Evolutionary conservation across 768 basidiomycete species (phyloP).

Genomic region (Lactarius sp.): DNA sequence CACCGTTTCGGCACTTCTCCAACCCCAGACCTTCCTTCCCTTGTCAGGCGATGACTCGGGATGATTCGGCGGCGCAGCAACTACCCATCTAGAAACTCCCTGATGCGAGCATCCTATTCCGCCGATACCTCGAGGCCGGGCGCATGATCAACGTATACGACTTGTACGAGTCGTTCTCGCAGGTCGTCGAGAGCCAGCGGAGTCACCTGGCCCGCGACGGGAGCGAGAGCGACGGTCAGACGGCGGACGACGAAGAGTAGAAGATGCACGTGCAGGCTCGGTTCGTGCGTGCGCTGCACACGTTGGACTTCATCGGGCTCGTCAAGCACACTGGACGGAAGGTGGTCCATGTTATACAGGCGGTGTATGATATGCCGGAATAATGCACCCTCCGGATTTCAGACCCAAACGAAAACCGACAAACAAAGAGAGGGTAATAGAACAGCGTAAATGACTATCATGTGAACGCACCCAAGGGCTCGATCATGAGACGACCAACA

Average conservation of each 20-base stretch:
- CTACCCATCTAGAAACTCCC: conserved; percentile 49
- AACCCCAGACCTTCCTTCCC: conserved; percentile 48
- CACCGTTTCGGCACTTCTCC: conserved; percentile 54
- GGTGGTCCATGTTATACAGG: conserved; percentile 67
- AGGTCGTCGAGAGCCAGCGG: conserved; percentile 57
- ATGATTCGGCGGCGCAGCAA: not conserved
- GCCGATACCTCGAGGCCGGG: conserved; percentile 71
- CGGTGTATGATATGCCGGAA: conserved; percentile 59
- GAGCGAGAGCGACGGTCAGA: conserved; percentile 27
- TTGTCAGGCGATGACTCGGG: not conserved
- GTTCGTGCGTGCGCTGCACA: conserved; percentile 75
- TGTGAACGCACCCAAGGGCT: conserved; percentile 8
- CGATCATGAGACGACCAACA: conserved; percentile 24
- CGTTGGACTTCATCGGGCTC: conserved; percentile 76
- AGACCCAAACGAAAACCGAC: no score
- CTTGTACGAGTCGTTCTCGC: conserved; percentile 77
- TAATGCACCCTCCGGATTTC: no score
- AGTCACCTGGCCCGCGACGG: conserved; percentile 21
- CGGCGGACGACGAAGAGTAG: conserved; percentile 47
- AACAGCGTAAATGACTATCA: no score
- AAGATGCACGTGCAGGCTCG: conserved; percentile 65
- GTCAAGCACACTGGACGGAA: conserved; percentile 76
- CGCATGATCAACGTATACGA: conserved; percentile 84
- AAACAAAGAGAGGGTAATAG: no score
- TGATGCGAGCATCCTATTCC: conserved; percentile 73